These are phyloP conservation scores for Acanthamoeba lenticulata DNA, from an alignment of 208 protist genomes.

Conservation along the genomic window DNA sequence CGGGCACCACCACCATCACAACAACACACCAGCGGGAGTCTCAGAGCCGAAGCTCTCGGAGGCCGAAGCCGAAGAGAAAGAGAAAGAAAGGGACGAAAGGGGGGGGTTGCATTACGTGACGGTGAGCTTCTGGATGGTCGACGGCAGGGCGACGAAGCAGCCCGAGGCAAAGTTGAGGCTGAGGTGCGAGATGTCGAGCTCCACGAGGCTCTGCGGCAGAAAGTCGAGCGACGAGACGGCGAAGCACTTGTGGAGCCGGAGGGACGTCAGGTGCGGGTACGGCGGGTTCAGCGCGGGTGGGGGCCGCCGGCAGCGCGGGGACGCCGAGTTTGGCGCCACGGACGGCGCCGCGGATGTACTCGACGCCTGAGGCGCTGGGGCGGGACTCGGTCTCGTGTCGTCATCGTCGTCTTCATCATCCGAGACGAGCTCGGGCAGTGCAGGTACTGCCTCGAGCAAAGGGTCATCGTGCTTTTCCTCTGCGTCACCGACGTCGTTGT, in stretches of 20 bases:
- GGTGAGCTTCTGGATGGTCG: not conserved
- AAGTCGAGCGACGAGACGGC: not conserved
- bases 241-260: not conserved
- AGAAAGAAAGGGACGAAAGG: not conserved
- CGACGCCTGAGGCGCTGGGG: not conserved
- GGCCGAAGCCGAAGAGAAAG: not conserved
- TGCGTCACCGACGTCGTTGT: not conserved
- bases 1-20: not conserved
- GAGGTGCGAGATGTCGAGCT: slow-evolving; percentile 14
- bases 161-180: not conserved
- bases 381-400: not conserved
- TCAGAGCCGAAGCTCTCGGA: not conserved
- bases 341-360: not conserved
- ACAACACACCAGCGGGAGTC: not conserved
- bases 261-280: not conserved
- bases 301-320: not conserved
- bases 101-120: not conserved
- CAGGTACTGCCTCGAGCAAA: not conserved
- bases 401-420: not conserved
- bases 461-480: not conserved
- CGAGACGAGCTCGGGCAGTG: not conserved
- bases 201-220: not conserved
- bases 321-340: not conserved
- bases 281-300: not conserved
- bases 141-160: not conserved